Conservation (phyloP, 2,329 filamentous ascomycete species). For the Trichoderma sp. region DNA sequence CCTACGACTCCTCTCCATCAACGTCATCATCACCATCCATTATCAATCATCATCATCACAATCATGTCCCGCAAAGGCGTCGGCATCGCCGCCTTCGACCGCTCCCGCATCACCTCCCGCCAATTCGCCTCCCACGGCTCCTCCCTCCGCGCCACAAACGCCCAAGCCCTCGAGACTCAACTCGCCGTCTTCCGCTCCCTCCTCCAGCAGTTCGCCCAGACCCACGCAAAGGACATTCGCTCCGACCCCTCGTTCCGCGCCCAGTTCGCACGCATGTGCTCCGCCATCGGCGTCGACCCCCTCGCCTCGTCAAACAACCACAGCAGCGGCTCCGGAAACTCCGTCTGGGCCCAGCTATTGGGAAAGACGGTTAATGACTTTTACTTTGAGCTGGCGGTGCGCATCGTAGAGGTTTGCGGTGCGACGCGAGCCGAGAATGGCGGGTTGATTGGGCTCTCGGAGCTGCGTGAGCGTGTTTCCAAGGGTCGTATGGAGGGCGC, state of each 20-base stretch:
- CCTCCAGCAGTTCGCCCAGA: constrained; percentile 90
- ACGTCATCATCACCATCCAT: not conserved
- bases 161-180: constrained; percentile 84
- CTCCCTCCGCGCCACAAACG: constrained; percentile 78
- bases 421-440: constrained; percentile 87
- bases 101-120: constrained; percentile 76
- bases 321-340: constrained; percentile 45
- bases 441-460: constrained; percentile 79
- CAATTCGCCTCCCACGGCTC: constrained; percentile 90
- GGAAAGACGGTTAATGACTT: constrained; percentile 95
- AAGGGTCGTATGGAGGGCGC: constrained; percentile 72
- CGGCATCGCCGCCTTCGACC: constrained; percentile 85
- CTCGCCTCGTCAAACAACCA: constrained; percentile 54
- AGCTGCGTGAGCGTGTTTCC: constrained; percentile 74
- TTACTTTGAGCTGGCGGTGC: constrained; percentile 96
- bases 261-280: constrained; percentile 98
- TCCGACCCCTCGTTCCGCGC: constrained; percentile 93
- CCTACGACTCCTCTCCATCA: not conserved
- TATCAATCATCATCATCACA: not conserved
- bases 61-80: constrained; percentile 75
- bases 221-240: constrained; percentile 92
- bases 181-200: constrained; percentile 94
- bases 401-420: constrained; percentile 88
- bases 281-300: constrained; percentile 93
- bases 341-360: constrained; percentile 89